A percentile compares a stretch with the other conserved stretches of the same genome.
phyloP scores from a whole-genome alignment of 352 stramenopile genomes.

The Phytophthora pluvialis region DNA sequence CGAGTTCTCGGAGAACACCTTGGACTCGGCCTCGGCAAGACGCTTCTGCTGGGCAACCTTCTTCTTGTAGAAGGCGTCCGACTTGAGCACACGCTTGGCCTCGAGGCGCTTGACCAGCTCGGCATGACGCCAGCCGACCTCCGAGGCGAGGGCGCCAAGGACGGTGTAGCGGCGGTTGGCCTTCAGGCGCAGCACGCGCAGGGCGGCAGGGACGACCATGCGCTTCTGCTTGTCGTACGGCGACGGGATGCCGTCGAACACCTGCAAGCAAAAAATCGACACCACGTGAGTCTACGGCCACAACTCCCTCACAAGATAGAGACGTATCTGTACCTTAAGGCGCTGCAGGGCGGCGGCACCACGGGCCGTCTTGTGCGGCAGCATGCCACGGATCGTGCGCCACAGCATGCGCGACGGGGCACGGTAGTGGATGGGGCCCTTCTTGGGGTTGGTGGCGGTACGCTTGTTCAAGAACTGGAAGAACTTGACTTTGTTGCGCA shows the following conservation, averaged over 20 bases:
- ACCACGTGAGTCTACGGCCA: not conserved
- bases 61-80: constrained; percentile 98
- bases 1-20: constrained; percentile 88
- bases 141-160: constrained; percentile 94
- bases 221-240: constrained; percentile 99
- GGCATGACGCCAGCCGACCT: constrained; percentile 98
- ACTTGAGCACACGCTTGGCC: constrained; percentile 93
- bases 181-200: constrained; percentile 95
- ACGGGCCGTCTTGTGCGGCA: constrained; percentile 98
- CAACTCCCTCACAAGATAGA: not conserved
- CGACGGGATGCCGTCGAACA: constrained; percentile 98
- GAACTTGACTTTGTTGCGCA: constrained; percentile 98
- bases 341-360: constrained; percentile 95
- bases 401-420: constrained; percentile 94
- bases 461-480: constrained; percentile 98
- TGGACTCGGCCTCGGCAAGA: constrained; percentile 83
- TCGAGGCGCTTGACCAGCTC: constrained; percentile 96
- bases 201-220: constrained; percentile 97
- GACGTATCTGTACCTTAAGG: constrained; percentile 82
- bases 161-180: constrained; percentile 95
- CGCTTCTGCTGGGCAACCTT: constrained; percentile 95
- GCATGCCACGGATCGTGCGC: constrained; percentile 97
- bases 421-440: constrained; percentile 98
- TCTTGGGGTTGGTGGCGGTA: constrained; percentile 98
- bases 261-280: constrained; percentile 44